Evolutionary conservation across 192 early-diverging fungal species (phyloP), one percentile per base, ranked within the genome.

Genomic region (Coemansia reversa): DNA sequence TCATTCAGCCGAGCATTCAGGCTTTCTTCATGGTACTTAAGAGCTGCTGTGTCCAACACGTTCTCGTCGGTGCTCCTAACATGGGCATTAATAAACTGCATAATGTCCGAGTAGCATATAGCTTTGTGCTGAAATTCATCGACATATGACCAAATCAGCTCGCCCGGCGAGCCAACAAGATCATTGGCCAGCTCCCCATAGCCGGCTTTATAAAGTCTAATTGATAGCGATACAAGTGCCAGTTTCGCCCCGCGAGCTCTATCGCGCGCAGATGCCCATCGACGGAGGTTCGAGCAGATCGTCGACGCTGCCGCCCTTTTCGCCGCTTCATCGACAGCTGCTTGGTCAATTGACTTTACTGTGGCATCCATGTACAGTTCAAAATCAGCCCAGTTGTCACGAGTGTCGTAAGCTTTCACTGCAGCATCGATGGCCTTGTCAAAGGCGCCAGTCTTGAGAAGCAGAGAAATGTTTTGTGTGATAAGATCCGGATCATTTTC

Each of bases 401-500:
- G 51, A 4, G 84, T 62, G 51, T 78, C 65, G 42, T 88, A 63
- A 9, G 84, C 57, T 4, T 67, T 23, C 7, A 64, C 28, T 60
- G 84, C 74, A 14, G 82, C 70, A 62, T 69, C 60, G 29, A 76
- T 60, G 2, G 81, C 87, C 30, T 77, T 63, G 5, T 66, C 48
- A 82, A 82, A 87, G 25, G 78, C 73, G 23, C 72, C 71, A 4
- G 77, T 78, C 39, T 83, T 76, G 33, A 84, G 62, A 29, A 88
- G 54, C 20, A 92, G 51, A 6, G 68, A 71, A 19, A 86, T 84
- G 16, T 84, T 74, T 50, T 86, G 83, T 24, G 86, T 82, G 29
- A 82, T 67, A 5, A 92, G 84, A 50, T 95, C 93, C 7, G 88
- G 83, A 60, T 93, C 92, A 20, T 91, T 86, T 53, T 84, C 79